Base-by-base conservation (phyloP, 352 stramenopile species). In the Globisporangium solare region DNA sequence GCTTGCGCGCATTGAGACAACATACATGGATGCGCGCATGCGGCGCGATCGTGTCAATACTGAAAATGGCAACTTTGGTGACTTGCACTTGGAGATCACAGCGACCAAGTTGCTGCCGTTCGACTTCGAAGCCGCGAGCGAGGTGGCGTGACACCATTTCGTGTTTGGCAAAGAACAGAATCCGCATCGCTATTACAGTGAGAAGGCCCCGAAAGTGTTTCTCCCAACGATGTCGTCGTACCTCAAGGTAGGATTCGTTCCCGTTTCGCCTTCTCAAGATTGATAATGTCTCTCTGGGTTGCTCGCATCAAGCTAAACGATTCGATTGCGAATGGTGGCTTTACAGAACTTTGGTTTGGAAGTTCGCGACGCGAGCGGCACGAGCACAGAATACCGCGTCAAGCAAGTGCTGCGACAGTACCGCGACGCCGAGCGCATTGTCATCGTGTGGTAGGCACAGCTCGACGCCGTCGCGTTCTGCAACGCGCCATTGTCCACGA, bases 401-500 rank as follows among this genome's bases (percentile, higher is more conserved):
- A 76, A 80, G 43, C 61, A 71, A 22, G 60, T 80, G 0, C 31
- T 70, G 6, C 58, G 69, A n/a, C 67, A 66, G 54, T 68, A 69
- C 37, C 64, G 60, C 10, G 63, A 72, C n/a, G 49, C 47, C 6
- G 62, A 80, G 0, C 73, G 74, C 21, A 59, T 81, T n/a, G 55
- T 86, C 24, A 67, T 87, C 42, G 18, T 83, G 6, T 83, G 71
- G 61, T 56, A 64, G 7, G 68, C 67, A 2, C 22, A 73, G 11
- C 56, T 79, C 24, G 75, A 80, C 24, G 71, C 74, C 0, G 65
- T 78, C 22, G 68, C 70, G 53, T 75, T 83, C 52, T 72, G 60
- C 0, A 71, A 68, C 13, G 63, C 58, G 15, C 68, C 66, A 0
- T 59, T 83, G 42, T 64, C 73, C 1, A 10, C 10, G 27, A 35